Conservation (phyloP, 2,329 filamentous ascomycete genomes). For the Tolypocladium cylindrosporum region DNA sequence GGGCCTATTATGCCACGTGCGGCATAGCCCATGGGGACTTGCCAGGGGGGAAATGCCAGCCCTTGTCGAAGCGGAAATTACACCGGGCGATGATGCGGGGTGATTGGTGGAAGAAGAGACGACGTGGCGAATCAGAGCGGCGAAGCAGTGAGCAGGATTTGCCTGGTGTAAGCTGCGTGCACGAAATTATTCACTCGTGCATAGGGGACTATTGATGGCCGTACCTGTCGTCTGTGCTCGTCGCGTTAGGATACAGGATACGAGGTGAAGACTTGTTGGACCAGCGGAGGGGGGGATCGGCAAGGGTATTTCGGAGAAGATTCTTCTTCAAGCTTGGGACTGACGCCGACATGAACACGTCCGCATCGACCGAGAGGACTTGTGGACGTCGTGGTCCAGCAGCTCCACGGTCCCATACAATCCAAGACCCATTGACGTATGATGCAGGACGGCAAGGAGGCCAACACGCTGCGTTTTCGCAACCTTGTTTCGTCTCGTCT, state of each 20-base stretch:
- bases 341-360: neutral
- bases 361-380: neutral
- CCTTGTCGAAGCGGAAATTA: constrained; percentile 1
- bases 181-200: neutral
- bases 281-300: neutral
- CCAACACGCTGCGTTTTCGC: neutral
- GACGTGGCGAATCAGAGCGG: neutral
- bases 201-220: neutral
- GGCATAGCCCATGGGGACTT: neutral
- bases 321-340: neutral
- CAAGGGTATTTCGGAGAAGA: neutral
- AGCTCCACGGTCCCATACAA: neutral
- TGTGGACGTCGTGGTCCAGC: neutral
- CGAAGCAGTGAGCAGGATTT: neutral
- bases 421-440: neutral
- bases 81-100: neutral
- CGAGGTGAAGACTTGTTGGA: neutral
- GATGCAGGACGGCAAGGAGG: neutral
- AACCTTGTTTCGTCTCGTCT: neutral
- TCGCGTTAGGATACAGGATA: neutral
- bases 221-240: neutral
- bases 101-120: neutral
- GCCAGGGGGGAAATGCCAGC: neutral
- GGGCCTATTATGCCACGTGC: neutral
- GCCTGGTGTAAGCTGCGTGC: neutral